Evolutionary conservation across 805 yeast species (phyloP).

Genomic region (Starmerella khaoyaiensis): DNA sequence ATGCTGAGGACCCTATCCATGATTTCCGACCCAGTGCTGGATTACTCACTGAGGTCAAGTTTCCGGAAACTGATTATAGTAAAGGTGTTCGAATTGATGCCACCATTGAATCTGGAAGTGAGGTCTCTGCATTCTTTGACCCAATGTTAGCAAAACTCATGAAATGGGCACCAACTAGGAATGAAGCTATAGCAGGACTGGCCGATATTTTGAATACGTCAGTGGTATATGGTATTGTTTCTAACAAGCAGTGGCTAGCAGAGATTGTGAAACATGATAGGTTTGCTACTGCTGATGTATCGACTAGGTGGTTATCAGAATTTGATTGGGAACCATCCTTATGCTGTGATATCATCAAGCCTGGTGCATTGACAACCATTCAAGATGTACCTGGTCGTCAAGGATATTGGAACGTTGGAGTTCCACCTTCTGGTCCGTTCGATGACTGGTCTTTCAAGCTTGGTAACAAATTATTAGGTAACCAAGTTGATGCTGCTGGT

Average conservation of each 20-base stretch:
- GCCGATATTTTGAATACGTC: conserved; percentile 77
- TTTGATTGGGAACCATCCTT: conserved; percentile 54
- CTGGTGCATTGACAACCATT: conserved; percentile 92
- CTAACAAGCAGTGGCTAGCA: conserved; percentile 80
- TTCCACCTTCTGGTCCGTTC: conserved; percentile 98
- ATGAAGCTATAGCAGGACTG: conserved; percentile 66
- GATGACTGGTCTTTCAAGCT: conserved; percentile 79
- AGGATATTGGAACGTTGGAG: conserved; percentile 79
- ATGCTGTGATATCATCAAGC: conserved; percentile 69
- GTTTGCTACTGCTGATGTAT: conserved; percentile 73
- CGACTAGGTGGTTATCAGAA: conserved; percentile 74
- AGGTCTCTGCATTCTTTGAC: conserved; percentile 33
- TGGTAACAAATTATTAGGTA: conserved; percentile 86
- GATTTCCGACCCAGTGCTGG: conserved; percentile 67
- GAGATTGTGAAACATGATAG: conserved; percentile 69
- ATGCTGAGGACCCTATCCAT: conserved; percentile 94
- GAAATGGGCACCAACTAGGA: conserved; percentile 81
- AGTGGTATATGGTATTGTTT: conserved; percentile 70
- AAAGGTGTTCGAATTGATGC: not conserved
- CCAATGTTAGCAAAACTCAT: conserved; percentile 94
- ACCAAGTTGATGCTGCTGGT: conserved; percentile 68
- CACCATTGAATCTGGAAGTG: not conserved
- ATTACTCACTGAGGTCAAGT: not conserved
- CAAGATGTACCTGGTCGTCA: conserved; percentile 91
- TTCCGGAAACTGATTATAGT: not conserved